Evolutionary conservation across 768 basidiomycete species (phyloP).

Genomic region (Xerocomus spinulosus): DNA sequence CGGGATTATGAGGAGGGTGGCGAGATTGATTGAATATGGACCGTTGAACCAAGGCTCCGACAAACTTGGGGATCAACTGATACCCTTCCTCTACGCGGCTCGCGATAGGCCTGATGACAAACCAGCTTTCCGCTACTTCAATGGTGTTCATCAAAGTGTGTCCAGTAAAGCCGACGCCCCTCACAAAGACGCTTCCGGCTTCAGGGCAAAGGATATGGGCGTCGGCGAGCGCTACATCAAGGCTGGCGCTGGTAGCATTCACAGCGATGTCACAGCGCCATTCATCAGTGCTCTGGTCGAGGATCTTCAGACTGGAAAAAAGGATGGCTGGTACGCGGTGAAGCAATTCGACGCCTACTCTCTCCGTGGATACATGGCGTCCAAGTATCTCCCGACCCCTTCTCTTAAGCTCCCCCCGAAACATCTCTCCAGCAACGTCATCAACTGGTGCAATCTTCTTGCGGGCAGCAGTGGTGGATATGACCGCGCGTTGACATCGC

Average conservation of each 20-base stretch:
- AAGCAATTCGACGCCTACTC: background rate
- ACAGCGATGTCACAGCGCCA: constrained; percentile 14
- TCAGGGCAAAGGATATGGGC: constrained; percentile 5
- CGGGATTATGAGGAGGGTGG: constrained; percentile 28
- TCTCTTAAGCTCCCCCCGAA: constrained; percentile 12
- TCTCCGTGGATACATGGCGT: constrained; percentile 8
- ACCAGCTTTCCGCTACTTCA: constrained; percentile 7
- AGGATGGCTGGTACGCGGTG: background rate
- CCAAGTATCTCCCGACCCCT: constrained; percentile 18
- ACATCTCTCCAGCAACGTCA: constrained; percentile 17
- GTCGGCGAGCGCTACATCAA: constrained; percentile 8
- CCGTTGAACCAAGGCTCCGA: constrained; percentile 11
- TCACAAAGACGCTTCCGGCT: background rate
- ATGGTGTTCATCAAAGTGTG: background rate
- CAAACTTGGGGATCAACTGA: constrained; percentile 16
- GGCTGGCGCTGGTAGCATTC: constrained; percentile 18
- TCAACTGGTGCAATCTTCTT: constrained; percentile 33
- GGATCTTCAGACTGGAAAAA: constrained; percentile 11
- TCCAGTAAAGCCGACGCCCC: background rate
- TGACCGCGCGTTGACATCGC: constrained; percentile 33
- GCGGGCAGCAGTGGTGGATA: constrained; percentile 30
- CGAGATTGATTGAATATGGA: constrained; percentile 28
- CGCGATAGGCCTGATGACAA: constrained; percentile 6
- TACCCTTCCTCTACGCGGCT: constrained; percentile 16
- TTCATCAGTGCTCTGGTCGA: constrained; percentile 18